Conservation (phyloP, 2,329 filamentous ascomycete genomes). For the Aspergillus awamori region DNA sequence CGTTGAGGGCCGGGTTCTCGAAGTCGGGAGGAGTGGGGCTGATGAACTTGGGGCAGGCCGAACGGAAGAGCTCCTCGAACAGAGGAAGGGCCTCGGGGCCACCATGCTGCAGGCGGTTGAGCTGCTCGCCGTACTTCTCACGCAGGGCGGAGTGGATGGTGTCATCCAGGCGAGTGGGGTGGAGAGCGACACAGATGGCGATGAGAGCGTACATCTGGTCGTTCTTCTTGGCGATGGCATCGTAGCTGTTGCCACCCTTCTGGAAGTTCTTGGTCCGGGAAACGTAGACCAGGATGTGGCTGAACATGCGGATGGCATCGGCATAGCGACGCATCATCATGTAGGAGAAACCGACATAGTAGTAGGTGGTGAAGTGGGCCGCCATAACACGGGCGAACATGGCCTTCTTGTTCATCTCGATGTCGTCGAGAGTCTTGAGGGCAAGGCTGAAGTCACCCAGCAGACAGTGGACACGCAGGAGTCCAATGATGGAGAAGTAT, state of each 20-base stretch:
- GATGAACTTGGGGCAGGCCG: constrained; percentile 99
- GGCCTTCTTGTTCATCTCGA: constrained; percentile 99
- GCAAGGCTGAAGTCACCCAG: constrained; percentile 97
- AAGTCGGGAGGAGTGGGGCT: constrained; percentile 96
- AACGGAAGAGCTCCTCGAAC: constrained; percentile 97
- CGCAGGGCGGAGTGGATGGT: constrained; percentile 97
- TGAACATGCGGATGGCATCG: constrained; percentile 99
- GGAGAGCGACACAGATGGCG: constrained; percentile 97
- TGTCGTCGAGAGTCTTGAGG: constrained; percentile 97
- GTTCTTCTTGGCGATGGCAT: constrained; percentile 99
- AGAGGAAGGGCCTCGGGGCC: constrained; percentile 93
- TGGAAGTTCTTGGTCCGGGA: constrained; percentile 99
- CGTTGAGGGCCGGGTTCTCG: constrained; percentile 91
- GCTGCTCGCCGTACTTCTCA: constrained; percentile 99
- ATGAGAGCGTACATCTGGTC: constrained; percentile 99
- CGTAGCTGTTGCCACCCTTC: constrained; percentile 87
- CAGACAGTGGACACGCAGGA: constrained; percentile 93
- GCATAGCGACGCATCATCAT: constrained; percentile 99
- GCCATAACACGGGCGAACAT: constrained; percentile 99
- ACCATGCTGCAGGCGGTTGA: constrained; percentile 92
- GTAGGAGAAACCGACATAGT: constrained; percentile 99
- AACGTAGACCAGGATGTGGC: constrained; percentile 98
- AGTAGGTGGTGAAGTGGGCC: constrained; percentile 99
- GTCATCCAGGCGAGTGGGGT: constrained; percentile 95
- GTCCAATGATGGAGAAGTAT: constrained; percentile 98